Conservation (phyloP, 2,329 filamentous ascomycete species). For the Pyricularia sp. region DNA sequence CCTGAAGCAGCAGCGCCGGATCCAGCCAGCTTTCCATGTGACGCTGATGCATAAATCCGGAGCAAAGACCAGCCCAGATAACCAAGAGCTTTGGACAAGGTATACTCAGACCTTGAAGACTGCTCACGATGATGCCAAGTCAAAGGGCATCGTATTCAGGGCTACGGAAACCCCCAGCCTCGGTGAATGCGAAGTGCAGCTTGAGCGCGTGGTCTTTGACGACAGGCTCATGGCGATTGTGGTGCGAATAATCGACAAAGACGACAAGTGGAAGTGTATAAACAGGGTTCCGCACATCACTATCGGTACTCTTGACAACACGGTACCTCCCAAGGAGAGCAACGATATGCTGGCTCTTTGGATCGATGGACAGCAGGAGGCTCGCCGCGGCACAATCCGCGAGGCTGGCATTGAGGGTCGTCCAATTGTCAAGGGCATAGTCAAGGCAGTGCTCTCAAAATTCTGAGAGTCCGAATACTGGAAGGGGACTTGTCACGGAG, state of each 20-base stretch:
- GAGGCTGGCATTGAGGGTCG: slow-evolving; percentile 42
- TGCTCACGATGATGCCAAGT: slow-evolving; percentile 13
- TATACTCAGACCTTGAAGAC: slow-evolving; percentile 38
- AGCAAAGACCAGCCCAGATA: slow-evolving; percentile 34
- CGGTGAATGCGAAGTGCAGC: slow-evolving; percentile 53
- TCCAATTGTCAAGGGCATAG: slow-evolving; percentile 35
- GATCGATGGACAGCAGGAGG: slow-evolving; percentile 41
- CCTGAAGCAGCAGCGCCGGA: slow-evolving; percentile 61
- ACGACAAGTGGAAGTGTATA: slow-evolving; percentile 52
- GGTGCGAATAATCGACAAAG: slow-evolving; percentile 57
- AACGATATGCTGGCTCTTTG: slow-evolving; percentile 74
- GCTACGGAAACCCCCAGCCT: slow-evolving; percentile 33
- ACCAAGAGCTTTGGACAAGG: slow-evolving; percentile 65
- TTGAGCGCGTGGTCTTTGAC: slow-evolving; percentile 74
- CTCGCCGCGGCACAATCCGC: slow-evolving; percentile 24
- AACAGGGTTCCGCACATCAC: slow-evolving; percentile 84
- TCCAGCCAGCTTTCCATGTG: slow-evolving; percentile 86
- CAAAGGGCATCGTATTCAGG: slow-evolving; percentile 9
- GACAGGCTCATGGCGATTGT: slow-evolving; percentile 85
- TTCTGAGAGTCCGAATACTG: slow-evolving; percentile 12
- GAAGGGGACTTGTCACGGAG: background rate
- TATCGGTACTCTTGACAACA: slow-evolving; percentile 64
- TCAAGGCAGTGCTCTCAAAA: slow-evolving; percentile 38
- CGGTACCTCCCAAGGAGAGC: slow-evolving; percentile 88
- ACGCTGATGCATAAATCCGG: slow-evolving; percentile 76